Evolutionary conservation across 441 rosid species (phyloP).

Genomic region (Rhodomyrtus psidioides): DNA sequence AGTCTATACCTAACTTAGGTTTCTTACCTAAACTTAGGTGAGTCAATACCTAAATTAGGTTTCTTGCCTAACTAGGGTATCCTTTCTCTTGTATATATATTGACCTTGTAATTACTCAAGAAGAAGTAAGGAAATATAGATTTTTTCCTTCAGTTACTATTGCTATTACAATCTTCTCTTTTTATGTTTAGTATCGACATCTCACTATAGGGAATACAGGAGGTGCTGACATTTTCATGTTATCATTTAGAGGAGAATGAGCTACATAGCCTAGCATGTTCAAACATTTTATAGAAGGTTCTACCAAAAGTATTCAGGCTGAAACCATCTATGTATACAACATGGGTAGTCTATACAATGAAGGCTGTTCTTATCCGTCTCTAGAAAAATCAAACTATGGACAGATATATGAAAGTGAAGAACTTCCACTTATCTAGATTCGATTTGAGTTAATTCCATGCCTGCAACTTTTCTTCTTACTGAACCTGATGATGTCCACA

Average conservation of each 20-base stretch:
- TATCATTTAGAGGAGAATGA: neutral
- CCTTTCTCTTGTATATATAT: too few relatives aligned
- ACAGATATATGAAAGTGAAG: neutral
- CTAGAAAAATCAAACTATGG: neutral
- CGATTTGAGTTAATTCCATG: neutral
- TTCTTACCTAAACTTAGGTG: too few relatives aligned
- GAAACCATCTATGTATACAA: neutral
- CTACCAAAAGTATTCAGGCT: neutral
- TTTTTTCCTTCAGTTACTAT: too few relatives aligned
- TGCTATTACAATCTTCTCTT: neutral
- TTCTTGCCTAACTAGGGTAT: too few relatives aligned
- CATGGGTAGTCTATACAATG: neutral
- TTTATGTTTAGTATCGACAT: neutral
- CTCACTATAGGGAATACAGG: neutral
- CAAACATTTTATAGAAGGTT: neutral
- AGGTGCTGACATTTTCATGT: neutral
- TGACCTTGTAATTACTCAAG: too few relatives aligned
- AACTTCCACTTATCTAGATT: neutral
- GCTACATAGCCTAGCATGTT: neutral
- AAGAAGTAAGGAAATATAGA: too few relatives aligned
- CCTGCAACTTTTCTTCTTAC: neutral
- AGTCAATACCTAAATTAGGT: too few relatives aligned
- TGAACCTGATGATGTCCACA: neutral
- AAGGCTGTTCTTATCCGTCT: neutral
- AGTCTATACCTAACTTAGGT: too few relatives aligned